Conservation (phyloP, 202 grass and related monocot species). For the Cymbopogon flexuosus region DNA sequence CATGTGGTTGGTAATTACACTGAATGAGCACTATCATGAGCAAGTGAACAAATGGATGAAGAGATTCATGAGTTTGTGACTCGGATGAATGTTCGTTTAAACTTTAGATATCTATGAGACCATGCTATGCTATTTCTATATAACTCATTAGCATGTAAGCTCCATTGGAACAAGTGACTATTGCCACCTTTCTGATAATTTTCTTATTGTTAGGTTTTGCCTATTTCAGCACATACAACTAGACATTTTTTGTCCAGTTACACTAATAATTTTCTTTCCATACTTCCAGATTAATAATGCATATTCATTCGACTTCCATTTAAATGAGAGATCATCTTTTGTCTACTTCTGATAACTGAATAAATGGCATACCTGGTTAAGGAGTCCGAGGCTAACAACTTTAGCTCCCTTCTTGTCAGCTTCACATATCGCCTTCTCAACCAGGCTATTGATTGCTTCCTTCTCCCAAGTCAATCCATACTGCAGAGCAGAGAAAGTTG, state of each 20-base stretch:
- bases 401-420: conserved; percentile 68
- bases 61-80: neutral
- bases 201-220: neutral
- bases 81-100: neutral
- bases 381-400: conserved; percentile 76
- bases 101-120: neutral
- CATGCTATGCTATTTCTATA: neutral
- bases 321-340: neutral
- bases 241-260: neutral
- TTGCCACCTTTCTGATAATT: neutral
- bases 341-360: neutral
- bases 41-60: neutral
- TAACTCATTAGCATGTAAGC: neutral
- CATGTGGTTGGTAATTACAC: neutral
- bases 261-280: neutral
- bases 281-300: neutral
- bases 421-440: conserved; percentile 77
- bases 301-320: neutral
- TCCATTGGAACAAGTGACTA: neutral
- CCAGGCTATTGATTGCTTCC: conserved; percentile 64
- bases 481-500: conserved; percentile 39
- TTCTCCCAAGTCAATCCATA: conserved; percentile 62
- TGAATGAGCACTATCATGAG: neutral
- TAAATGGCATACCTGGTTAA: conserved; percentile 60
- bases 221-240: neutral